Evolutionary conservation across 352 stramenopile genomes (phyloP).

Genomic region (Globisporangium lucens): DNA sequence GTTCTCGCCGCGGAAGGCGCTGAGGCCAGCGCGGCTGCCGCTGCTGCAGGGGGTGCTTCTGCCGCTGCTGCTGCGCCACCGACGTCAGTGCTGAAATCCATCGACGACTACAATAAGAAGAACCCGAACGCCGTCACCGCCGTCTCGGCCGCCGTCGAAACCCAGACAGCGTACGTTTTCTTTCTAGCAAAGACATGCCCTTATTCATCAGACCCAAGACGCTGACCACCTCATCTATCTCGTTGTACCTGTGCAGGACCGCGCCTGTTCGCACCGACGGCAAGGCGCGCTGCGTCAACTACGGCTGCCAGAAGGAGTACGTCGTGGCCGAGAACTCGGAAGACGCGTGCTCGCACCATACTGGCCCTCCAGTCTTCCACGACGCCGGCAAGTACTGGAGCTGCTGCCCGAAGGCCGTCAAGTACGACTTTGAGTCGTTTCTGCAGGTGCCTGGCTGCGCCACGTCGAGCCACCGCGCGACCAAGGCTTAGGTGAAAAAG

Average conservation of each 20-base stretch:
- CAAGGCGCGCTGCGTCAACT: constrained; percentile 90
- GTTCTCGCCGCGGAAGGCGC: constrained; percentile 62
- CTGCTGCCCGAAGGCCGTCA: constrained; percentile 90
- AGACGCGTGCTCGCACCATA: constrained; percentile 81
- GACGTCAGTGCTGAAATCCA: constrained; percentile 79
- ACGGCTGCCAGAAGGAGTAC: constrained; percentile 92
- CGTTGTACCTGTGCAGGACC: constrained; percentile 15
- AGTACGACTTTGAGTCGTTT: constrained; percentile 96
- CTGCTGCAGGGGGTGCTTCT: constrained; percentile 14
- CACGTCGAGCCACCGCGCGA: constrained; percentile 76
- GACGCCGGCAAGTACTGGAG: constrained; percentile 93
- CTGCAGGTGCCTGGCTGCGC: constrained; percentile 87
- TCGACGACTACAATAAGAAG: constrained; percentile 90
- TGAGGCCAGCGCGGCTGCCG: constrained; percentile 14
- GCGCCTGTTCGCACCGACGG: constrained; percentile 71
- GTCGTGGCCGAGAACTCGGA: constrained; percentile 83
- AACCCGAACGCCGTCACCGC: constrained; percentile 89
- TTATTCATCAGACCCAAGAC: not conserved
- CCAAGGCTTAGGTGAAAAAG: constrained; percentile 29
- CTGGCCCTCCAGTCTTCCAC: constrained; percentile 89
- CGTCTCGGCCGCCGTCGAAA: constrained; percentile 66
- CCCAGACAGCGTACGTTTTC: constrained; percentile 36
- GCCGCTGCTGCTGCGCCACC: constrained; percentile 20
- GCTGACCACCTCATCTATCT: constrained; percentile 3
- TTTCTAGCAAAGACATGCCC: not conserved